Conservation (phyloP, 2,329 filamentous ascomycete genomes). For the Salinomyces thailandicus region DNA sequence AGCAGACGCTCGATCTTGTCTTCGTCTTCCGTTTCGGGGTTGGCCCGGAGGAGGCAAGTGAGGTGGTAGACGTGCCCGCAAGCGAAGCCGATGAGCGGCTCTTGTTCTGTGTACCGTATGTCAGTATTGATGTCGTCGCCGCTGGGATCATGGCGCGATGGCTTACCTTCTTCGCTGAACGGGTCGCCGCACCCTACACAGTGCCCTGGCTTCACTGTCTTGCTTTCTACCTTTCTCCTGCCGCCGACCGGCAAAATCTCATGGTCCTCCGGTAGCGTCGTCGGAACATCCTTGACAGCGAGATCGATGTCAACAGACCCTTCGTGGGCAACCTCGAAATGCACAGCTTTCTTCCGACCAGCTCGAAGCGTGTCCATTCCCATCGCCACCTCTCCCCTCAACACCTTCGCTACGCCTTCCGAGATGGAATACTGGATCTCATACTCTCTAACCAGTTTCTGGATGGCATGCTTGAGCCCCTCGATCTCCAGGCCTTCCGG, state of each 20-base stretch:
- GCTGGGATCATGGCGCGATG: too few species aligned
- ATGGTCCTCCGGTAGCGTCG: slow-evolving; percentile 14
- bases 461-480: slow-evolving; percentile 76
- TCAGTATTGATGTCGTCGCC: too few species aligned
- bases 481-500: slow-evolving; percentile 89
- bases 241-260: slow-evolving; percentile 15
- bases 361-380: slow-evolving; percentile 71
- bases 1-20: slow-evolving; percentile 19
- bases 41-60: slow-evolving; percentile 51
- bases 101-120: slow-evolving; percentile 50
- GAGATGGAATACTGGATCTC: slow-evolving; percentile 92
- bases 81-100: slow-evolving; percentile 68
- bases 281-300: slow-evolving; percentile 22
- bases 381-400: slow-evolving; percentile 74
- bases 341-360: slow-evolving; percentile 75
- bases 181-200: slow-evolving; percentile 30
- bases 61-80: slow-evolving; percentile 78
- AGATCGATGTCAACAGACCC: slow-evolving; percentile 22
- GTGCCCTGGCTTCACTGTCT: slow-evolving; percentile 24
- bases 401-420: slow-evolving; percentile 74
- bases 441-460: slow-evolving; percentile 87
- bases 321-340: slow-evolving; percentile 59
- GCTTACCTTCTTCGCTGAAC: slow-evolving; percentile 30
- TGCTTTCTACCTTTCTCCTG: slow-evolving; percentile 15
- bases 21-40: slow-evolving; percentile 29